Evolutionary conservation across 2,329 filamentous ascomycete species (phyloP).

Genomic region (Myriangium duriaei): DNA sequence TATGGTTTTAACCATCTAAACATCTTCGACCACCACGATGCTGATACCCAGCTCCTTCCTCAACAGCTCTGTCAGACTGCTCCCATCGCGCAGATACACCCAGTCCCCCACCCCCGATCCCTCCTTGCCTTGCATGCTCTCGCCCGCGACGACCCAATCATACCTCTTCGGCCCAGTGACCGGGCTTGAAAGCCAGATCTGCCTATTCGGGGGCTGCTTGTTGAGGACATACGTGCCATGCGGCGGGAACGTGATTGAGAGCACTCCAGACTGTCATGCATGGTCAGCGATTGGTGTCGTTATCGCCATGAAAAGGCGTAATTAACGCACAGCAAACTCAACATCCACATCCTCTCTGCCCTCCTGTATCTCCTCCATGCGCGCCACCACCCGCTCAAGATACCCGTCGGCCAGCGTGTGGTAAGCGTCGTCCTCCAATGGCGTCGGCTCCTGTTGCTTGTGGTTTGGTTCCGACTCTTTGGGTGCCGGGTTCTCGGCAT

Average conservation of each 20-base stretch:
- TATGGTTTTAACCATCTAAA: too few relatives aligned
- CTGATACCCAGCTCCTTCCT: conserved; percentile 63
- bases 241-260: conserved; percentile 58
- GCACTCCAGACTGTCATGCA: conserved; percentile 59
- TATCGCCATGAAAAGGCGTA: too few relatives aligned
- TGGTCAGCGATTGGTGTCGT: conserved; percentile 6
- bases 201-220: conserved; percentile 96
- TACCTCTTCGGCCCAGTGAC: conserved; percentile 85
- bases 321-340: conserved; percentile 69
- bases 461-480: conserved; percentile 25
- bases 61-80: conserved; percentile 59
- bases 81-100: conserved; percentile 80
- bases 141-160: conserved; percentile 69
- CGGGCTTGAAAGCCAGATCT: conserved; percentile 91
- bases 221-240: conserved; percentile 86
- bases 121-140: conserved; percentile 67
- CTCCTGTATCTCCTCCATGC: conserved; percentile 65
- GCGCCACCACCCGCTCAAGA: conserved; percentile 46
- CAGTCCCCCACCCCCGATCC: conserved; percentile 62
- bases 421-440: conserved; percentile 60
- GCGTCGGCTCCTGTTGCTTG: conserved; percentile 41
- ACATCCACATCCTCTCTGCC: conserved; percentile 65
- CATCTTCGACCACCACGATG: conserved; percentile 26
- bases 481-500: conserved; percentile 28
- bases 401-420: conserved; percentile 66